A percentile compares a stretch with the other conserved stretches of the same genome.
phyloP scores from a whole-genome alignment of 2,329 filamentous ascomycete species.

The Fusarium sp. region DNA sequence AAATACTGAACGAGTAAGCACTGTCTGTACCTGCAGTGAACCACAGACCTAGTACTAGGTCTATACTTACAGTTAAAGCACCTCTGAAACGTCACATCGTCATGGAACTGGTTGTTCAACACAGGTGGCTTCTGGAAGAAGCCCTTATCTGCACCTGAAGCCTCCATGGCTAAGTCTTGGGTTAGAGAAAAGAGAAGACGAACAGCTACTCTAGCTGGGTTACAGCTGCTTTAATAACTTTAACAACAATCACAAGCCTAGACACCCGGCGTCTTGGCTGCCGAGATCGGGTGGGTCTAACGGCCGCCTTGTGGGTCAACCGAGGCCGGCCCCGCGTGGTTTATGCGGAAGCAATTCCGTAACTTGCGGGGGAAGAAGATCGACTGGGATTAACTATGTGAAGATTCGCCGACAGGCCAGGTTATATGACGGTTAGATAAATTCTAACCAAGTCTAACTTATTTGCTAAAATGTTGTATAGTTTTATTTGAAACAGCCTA shows the following conservation, averaged over 20 bases:
- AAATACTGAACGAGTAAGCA: constrained; percentile 56
- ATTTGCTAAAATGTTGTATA: too few relatives aligned
- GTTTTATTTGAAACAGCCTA: too few relatives aligned
- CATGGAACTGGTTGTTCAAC: constrained; percentile 66
- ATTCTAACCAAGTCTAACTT: too few relatives aligned
- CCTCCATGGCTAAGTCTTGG: constrained; percentile 51
- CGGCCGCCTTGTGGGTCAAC: constrained; percentile 6
- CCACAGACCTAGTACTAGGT: not conserved
- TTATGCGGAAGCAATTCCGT: constrained; percentile 41
- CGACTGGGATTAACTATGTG: too few relatives aligned
- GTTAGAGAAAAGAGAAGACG: constrained; percentile 1
- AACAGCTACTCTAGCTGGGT: not conserved
- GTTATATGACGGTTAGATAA: too few relatives aligned
- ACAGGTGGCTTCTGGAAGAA: constrained; percentile 67
- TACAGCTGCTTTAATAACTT: constrained; percentile 4
- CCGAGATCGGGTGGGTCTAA: constrained; percentile 36
- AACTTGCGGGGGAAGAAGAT: too few relatives aligned
- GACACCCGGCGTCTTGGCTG: constrained; percentile 18
- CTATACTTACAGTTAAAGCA: constrained; percentile 60
- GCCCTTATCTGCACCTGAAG: constrained; percentile 59
- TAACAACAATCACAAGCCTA: constrained; percentile 33
- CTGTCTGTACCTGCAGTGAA: too few relatives aligned
- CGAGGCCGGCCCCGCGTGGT: constrained; percentile 1
- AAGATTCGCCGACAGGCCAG: too few relatives aligned
- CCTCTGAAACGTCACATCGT: constrained; percentile 64